Evolutionary conservation across 768 basidiomycete species (phyloP), one percentile per base, ranked within the genome.

Genomic region (Rhizopogon vulgaris): DNA sequence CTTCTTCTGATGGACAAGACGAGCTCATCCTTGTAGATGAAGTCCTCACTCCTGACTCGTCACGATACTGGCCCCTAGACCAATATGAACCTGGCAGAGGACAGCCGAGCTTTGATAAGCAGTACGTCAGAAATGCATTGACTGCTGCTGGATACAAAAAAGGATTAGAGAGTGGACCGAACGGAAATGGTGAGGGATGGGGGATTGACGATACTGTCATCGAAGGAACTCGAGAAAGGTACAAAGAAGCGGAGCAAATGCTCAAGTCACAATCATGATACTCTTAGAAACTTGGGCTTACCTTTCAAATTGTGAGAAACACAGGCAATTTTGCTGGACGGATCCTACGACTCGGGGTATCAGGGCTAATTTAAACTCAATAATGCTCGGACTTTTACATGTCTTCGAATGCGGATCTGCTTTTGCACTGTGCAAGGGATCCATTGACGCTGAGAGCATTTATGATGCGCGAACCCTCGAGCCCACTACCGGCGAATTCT

Each of bases 31-130:
- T 98, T 43, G 85, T 98, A 58, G 96, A 99, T 69, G 96, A 99
- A 65, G 80, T 90, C 17, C 79, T 99, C 48, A 98, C 96, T 0
- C 94, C 95, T 18, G 96, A 99, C 68, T 97, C 94, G 11, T 96
- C 93, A 14, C 81, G 95, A 32, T 99, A 97, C 73, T 98, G 96
- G 96, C 90, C 94, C 1, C 73, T 84, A 6, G 76, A 73, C 5
- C 78, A 73, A 2, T 97, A 96, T 69, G 69, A 71, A 28, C 75
- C 83, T 3, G 96, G 94, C 4, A 73, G 78, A 34, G 63, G 83
- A 0, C 95, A 96, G 69, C 81, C 86, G 17, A 92, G 91, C 63
- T 98, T 96, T 62, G 96, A 98, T 68, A 99, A 98, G 71, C 96
- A 99, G 70, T 97, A 88, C 62, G 71, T 98, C 51, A 76, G 96